Base-by-base conservation (phyloP, 1,284 basidiomycete species). In the Cerioporus squamosus region DNA sequence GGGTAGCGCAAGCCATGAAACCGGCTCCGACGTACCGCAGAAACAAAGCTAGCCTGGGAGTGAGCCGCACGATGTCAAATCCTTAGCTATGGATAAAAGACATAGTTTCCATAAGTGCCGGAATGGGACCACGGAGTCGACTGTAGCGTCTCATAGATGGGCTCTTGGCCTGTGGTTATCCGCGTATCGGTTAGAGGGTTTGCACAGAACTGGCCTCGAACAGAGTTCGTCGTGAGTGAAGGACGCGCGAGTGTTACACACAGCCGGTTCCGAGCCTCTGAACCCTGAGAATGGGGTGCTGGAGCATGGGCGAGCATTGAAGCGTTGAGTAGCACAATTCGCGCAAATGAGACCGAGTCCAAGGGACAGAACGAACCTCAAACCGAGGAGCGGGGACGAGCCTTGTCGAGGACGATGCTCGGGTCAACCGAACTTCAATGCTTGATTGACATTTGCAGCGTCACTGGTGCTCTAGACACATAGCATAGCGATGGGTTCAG, bases 21-120 rank as follows among this genome's bases (percentile, higher is more conserved):
- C 49, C 55, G 49, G 50, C 36, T 23, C 49, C 49, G 51, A 50
- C 40, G 23, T 53, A 53, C 57, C 46, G 47, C 42, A 48, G 36
- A 33, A 33, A 20, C 18, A 18, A 44, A 38, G 36, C 12, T 14
- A 18, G 17, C 43, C 39, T 53, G 57, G 47, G 57, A 58, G 45
- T 29, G 17, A n/a, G 2, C 23, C 15, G 36, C 40, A 43, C 10
- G 42, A 44, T 39, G 51, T 42, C 51, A 58, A 52, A 49, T 36
- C n/a, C 12, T 29, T 2, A 3, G 38, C 42, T 20, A 12, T 44
- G 46, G 57, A 40, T 44, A 39, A 10, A 23, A 5, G n/a, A 24
- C 43, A 40, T 29, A 38, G 24, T 29, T 51, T 48, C 48, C 36
- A 40, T 17, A 40, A 17, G 39, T 8, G n/a, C 23, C 23, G 48